Conservation (phyloP, 1,284 basidiomycete species). For the Polyporus tsugae region DNA sequence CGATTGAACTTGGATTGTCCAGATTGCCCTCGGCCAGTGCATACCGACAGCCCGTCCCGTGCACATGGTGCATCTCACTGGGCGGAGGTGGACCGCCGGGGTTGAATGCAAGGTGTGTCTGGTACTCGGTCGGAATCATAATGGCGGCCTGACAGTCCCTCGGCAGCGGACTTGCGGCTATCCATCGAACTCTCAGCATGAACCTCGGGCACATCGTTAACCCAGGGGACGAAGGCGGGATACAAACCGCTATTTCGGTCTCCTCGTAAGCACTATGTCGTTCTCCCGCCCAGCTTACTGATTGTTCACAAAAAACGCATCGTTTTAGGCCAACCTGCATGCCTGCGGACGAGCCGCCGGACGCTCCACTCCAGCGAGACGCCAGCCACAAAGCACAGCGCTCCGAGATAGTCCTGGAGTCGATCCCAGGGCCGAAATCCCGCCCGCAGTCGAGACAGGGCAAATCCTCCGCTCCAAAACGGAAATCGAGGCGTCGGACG, state of each 20-base stretch:
- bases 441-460: slow-evolving; percentile 8
- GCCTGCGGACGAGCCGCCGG: slow-evolving; percentile 11
- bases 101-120: slow-evolving; percentile 18
- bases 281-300: slow-evolving; percentile 15
- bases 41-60: slow-evolving; percentile 2
- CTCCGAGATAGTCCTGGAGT: slow-evolving; percentile 17
- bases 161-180: slow-evolving; percentile 25
- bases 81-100: slow-evolving; percentile 24
- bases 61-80: slow-evolving; percentile 5
- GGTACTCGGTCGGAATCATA: slow-evolving; percentile 21
- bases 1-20: slow-evolving; percentile 22
- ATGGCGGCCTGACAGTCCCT: slow-evolving; percentile 17
- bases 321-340: slow-evolving; percentile 16
- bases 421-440: slow-evolving; percentile 4
- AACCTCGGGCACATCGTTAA: slow-evolving; percentile 33
- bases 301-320: slow-evolving; percentile 10
- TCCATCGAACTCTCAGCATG: slow-evolving; percentile 29
- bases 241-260: slow-evolving; percentile 28
- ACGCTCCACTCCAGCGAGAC: slow-evolving; percentile 20
- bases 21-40: slow-evolving; percentile 24
- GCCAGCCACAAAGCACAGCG: slow-evolving; percentile 16
- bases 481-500: slow-evolving; percentile 15
- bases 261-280: slow-evolving; percentile 14
- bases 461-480: slow-evolving; percentile 17
- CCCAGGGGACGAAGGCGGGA: slow-evolving; percentile 26